Conservation (phyloP, 1,139 yeast genomes). For the Pneumocystis canis region DNA sequence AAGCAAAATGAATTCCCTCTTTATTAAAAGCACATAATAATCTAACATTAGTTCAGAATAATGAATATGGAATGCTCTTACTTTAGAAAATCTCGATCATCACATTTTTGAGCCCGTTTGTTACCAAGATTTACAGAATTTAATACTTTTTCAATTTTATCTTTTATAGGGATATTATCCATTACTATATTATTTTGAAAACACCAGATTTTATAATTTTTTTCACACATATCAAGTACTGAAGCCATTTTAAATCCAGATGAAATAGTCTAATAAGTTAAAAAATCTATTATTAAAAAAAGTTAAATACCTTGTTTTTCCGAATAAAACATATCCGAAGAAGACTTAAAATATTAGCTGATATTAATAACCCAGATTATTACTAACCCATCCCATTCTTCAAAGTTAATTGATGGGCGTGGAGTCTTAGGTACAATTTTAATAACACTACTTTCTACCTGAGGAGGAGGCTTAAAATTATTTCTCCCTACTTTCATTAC, state of each 20-base stretch:
- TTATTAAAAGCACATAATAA: constrained; percentile 85
- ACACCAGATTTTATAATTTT: constrained; percentile 65
- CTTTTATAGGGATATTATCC: constrained; percentile 40
- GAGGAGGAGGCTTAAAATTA: constrained; percentile 96
- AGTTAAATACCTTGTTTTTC: constrained; percentile 76
- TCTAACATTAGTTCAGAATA: not conserved
- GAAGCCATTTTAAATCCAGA: constrained; percentile 60
- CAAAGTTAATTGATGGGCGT: constrained; percentile 77
- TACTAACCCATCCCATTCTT: constrained; percentile 71
- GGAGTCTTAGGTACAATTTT: constrained; percentile 84
- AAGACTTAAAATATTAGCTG: constrained; percentile 30
- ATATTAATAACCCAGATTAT: not conserved
- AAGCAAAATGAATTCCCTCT: constrained; percentile 93
- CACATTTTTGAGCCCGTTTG: constrained; percentile 84
- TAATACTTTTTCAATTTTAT: constrained; percentile 48
- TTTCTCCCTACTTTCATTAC: constrained; percentile 96
- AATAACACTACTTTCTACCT: constrained; percentile 92
- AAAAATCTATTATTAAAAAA: constrained; percentile 29
- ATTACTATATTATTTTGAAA: constrained; percentile 35
- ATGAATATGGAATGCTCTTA: constrained; percentile 10
- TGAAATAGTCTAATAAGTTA: not conserved
- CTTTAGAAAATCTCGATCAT: constrained; percentile 82
- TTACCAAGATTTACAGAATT: constrained; percentile 53
- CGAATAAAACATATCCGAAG: constrained; percentile 81
- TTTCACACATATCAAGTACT: constrained; percentile 70